Conservation (phyloP, 768 basidiomycete genomes). For the Mycena galericulata region DNA sequence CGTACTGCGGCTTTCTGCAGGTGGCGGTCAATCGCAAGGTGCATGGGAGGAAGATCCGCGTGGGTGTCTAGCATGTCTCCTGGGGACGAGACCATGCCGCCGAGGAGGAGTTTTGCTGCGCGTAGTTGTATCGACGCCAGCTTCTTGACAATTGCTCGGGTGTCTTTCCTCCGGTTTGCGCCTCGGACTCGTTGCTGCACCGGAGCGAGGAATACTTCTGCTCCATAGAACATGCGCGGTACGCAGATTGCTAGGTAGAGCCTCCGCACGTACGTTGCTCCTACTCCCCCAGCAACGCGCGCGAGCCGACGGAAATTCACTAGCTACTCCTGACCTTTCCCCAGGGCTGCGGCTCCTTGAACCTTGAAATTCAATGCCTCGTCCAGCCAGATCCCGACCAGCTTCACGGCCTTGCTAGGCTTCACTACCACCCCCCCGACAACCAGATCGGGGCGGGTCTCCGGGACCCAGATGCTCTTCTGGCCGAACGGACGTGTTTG, state of each 20-base stretch:
- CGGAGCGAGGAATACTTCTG: constrained; percentile 32
- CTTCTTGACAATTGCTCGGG: not conserved
- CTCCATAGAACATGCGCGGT: constrained; percentile 44
- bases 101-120: not conserved
- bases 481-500: not conserved
- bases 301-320: constrained; percentile 21
- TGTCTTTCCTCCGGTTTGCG: not conserved
- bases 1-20: constrained; percentile 34
- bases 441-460: not conserved
- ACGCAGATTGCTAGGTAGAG: constrained; percentile 24
- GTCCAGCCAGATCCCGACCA: not conserved
- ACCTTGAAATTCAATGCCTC: constrained; percentile 8
- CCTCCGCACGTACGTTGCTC: not conserved
- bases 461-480: not conserved
- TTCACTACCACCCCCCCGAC: not conserved
- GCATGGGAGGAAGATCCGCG: constrained; percentile 37
- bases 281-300: constrained; percentile 11
- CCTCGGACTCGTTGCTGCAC: not conserved
- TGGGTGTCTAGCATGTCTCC: constrained; percentile 37
- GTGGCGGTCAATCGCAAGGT: constrained; percentile 32
- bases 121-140: not conserved
- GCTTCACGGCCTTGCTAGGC: not conserved
- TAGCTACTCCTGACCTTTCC: constrained; percentile 27
- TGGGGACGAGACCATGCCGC: not conserved
- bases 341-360: constrained; percentile 15